These are phyloP conservation scores for Mycena amicta DNA, from an alignment of 768 basidiomycete genomes.

Conservation along the genomic window DNA sequence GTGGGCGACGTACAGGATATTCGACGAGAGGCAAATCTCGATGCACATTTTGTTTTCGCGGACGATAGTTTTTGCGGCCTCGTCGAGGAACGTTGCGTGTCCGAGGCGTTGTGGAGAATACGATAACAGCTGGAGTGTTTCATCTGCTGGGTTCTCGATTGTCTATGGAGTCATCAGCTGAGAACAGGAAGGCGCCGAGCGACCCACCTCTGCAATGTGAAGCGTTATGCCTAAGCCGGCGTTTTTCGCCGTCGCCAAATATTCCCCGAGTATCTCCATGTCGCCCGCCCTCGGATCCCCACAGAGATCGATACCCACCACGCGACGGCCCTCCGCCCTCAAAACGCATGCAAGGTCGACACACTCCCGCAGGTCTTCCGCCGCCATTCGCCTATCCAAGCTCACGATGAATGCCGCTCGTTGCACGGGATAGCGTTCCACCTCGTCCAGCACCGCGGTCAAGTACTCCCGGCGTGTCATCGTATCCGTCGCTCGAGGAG, in stretches of 20 bases:
- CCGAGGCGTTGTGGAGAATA: constrained; percentile 53
- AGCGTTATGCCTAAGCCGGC: constrained; percentile 74
- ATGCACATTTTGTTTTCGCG: constrained; percentile 40
- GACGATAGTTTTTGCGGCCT: constrained; percentile 44
- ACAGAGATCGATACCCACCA: constrained; percentile 82
- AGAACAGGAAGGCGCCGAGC: neutral
- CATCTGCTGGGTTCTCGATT: constrained; percentile 47
- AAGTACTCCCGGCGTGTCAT: constrained; percentile 70
- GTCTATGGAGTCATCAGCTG: constrained; percentile 43
- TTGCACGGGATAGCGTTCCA: constrained; percentile 55
- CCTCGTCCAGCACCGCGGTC: constrained; percentile 61
- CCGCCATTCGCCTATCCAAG: constrained; percentile 71
- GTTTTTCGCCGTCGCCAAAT: constrained; percentile 55
- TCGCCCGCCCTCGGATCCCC: constrained; percentile 71
- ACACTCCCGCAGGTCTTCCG: constrained; percentile 53
- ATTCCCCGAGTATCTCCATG: constrained; percentile 49
- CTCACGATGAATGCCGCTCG: constrained; percentile 70
- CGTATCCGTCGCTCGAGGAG: constrained; percentile 58
- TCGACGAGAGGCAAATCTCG: constrained; percentile 63
- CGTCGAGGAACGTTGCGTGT: constrained; percentile 60
- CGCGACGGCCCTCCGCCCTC: constrained; percentile 54
- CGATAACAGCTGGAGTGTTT: constrained; percentile 53
- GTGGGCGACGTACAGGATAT: constrained; percentile 46
- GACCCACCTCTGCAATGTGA: constrained; percentile 80
- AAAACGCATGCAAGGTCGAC: constrained; percentile 58